Evolutionary conservation across 768 basidiomycete species (phyloP), one percentile per base, ranked within the genome.

Genomic region (Dictyophora rubrovolvata): DNA sequence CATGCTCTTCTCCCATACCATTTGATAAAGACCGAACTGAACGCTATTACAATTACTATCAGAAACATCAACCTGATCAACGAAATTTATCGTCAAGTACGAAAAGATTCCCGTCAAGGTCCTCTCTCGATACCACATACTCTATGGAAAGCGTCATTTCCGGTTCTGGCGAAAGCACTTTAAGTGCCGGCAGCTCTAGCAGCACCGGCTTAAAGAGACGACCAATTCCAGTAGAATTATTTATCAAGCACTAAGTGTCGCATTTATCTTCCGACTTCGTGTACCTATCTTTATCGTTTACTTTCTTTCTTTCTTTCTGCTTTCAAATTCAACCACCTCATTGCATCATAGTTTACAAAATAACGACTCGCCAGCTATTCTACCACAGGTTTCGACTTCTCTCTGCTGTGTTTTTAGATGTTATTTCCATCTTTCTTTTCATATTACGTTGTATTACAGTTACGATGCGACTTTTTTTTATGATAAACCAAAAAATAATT

Each of bases 141-240:
- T 28, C 28, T 7, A 28, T 28, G 28, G 28, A 28, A 28, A 56
- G 55, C 22, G 23, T 16, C 11, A 52, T 35, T n/a, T 53, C 6
- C 16, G 4, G 34, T 20, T 53, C 57, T 4, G 50, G 52, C 22
- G 49, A 51, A 17, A 59, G 57, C 36, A 18, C 42, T n/a, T 4
- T n/a, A 42, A 42, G 42, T 42, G 42, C 57, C 5, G 50, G 57
- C 12, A 51, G 49, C 48, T 34, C 49, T 16, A 51, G 50, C 28
- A 51, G 50, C 50, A 51, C 11, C 33, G 57, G 57, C 12, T 42
- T 50, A 22, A 49, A 51, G 47, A 36, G 57, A 17, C 57, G 48
- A 14, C 57, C 57, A 1, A 59, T 59, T 59, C 57, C 57, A 11
- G 37, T 59, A 34, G 57, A 50, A 42, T 28, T 59, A 20, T 59